Conservation (phyloP, 1,284 basidiomycete genomes). For the Porogramme epimiltina region DNA sequence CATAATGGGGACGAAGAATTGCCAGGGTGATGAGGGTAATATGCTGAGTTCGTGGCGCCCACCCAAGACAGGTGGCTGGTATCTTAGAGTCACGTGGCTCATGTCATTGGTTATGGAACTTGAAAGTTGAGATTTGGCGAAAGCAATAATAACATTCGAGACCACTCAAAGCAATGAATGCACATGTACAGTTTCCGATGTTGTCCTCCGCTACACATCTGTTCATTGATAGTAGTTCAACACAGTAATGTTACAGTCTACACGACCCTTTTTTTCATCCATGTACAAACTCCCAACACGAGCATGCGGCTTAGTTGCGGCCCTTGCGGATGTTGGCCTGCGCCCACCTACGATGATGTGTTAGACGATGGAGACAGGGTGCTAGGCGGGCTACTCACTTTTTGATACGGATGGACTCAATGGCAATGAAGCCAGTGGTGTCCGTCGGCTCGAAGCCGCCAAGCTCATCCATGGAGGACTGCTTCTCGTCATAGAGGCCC, state of each 20-base stretch:
- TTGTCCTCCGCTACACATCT: no score
- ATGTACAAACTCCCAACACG: no score
- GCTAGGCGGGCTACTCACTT: constrained; percentile 59
- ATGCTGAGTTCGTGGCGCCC: no score
- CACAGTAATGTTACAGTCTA: constrained; percentile 4
- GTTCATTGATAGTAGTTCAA: background rate
- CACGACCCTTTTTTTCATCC: background rate
- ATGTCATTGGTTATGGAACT: no score
- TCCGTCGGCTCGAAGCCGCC: constrained; percentile 96
- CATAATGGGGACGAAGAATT: no score
- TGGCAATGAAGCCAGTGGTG: constrained; percentile 92
- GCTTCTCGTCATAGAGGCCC: constrained; percentile 93
- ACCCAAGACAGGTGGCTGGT: no score
- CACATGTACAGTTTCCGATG: no score
- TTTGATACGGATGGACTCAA: constrained; percentile 95
- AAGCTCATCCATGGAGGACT: constrained; percentile 99
- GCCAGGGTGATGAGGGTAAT: no score
- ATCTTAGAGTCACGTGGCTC: no score
- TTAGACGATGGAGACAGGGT: background rate
- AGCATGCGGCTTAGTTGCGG: constrained; percentile 27
- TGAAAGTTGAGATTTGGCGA: no score
- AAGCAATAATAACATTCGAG: no score
- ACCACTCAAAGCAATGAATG: no score
- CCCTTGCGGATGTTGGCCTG: constrained; percentile 84
- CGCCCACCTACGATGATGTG: constrained; percentile 61